Conservation (phyloP, 139 green algal species). For the Coccomyxa sp. region DNA sequence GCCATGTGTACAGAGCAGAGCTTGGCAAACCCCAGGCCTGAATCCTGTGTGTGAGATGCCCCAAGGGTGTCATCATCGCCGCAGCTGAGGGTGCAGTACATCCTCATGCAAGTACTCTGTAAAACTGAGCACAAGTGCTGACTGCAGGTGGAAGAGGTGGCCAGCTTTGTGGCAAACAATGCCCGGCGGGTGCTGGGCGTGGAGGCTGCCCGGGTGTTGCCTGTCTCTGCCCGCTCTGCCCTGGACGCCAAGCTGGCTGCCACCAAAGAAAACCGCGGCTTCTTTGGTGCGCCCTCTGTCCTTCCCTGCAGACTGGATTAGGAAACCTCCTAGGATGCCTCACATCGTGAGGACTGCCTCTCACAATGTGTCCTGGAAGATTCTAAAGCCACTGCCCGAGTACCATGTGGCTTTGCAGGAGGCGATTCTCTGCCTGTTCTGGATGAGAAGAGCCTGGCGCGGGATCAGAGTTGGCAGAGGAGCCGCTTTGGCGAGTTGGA, state of each 20-base stretch:
- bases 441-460: background rate
- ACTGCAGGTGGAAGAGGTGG: constrained; percentile 25
- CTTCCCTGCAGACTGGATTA: no score
- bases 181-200: constrained; percentile 59
- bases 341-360: no score
- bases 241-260: constrained; percentile 58
- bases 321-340: no score
- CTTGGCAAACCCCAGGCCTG: no score
- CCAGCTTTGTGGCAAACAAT: constrained; percentile 75
- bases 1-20: no score
- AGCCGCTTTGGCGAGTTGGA: constrained; percentile 68
- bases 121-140: no score
- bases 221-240: constrained; percentile 50
- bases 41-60: no score
- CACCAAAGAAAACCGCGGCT: background rate
- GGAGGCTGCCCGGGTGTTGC: constrained; percentile 50
- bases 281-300: background rate
- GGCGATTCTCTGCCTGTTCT: background rate
- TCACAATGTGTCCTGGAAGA: no score
- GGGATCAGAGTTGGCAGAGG: constrained; percentile 28
- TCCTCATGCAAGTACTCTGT: no score
- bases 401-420: background rate
- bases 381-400: no score
- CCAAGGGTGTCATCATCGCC: background rate
- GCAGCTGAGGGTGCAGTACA: no score